Conservation (phyloP, 1,139 yeast species). For the Suhomyces atakaporum region DNA sequence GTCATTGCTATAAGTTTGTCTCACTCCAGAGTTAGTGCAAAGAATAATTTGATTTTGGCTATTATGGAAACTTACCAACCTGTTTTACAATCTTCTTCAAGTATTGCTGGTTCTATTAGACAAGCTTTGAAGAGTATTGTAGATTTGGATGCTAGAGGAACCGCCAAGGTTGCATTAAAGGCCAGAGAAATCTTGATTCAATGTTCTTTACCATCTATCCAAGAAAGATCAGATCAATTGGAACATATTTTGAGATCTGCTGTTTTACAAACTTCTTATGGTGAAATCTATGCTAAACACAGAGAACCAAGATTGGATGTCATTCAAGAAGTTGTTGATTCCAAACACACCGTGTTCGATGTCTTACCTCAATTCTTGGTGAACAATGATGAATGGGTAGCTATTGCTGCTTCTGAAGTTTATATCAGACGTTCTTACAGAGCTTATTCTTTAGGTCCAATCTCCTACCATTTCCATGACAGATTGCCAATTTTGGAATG, state of each 20-base stretch:
- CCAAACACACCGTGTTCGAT: conserved; percentile 94
- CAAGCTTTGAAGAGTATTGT: conserved; percentile 75
- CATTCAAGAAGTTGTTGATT: conserved; percentile 89
- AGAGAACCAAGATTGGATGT: conserved; percentile 80
- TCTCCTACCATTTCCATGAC: conserved; percentile 62
- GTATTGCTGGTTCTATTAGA: conserved; percentile 69
- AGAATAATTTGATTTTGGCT: conserved; percentile 85
- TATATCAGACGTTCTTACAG: conserved; percentile 96
- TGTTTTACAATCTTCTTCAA: conserved; percentile 64
- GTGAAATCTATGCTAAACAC: conserved; percentile 76
- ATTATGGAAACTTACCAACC: conserved; percentile 82
- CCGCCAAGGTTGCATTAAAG: conserved; percentile 93
- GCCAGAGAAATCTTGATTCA: conserved; percentile 96
- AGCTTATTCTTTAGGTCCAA: conserved; percentile 85
- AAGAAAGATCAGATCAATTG: conserved; percentile 95
- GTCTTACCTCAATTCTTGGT: conserved; percentile 89
- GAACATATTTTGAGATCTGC: conserved; percentile 93
- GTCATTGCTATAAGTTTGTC: conserved; percentile 78
- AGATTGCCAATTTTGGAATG: conserved; percentile 76
- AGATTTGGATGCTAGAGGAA: conserved; percentile 82
- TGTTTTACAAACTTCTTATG: conserved; percentile 86
- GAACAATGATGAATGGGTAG: conserved; percentile 82
- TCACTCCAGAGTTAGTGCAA: conserved; percentile 91
- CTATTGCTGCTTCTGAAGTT: conserved; percentile 95
- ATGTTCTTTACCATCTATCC: conserved; percentile 92